Base-by-base conservation (phyloP, 2,329 filamentous ascomycete genomes). In the Fusarium proliferatum region DNA sequence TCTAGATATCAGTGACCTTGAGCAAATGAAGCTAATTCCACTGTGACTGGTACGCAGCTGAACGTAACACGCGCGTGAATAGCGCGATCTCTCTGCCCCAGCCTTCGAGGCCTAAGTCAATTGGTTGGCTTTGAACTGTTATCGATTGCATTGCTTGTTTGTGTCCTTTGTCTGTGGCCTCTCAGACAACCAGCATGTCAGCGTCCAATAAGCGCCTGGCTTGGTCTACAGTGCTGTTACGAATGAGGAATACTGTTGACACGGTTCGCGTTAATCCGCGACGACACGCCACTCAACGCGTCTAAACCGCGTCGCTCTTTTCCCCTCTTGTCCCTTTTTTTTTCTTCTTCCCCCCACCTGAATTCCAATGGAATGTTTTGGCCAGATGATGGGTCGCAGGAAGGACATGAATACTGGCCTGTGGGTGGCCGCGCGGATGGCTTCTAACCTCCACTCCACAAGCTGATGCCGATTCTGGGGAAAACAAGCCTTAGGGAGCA, bases 201-300 rank as follows among this genome's bases (percentile, higher is more conserved):
- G 23, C 51, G 39, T 30, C 71, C 68, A 74, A 74, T 70, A 23
- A 33, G 26, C 28, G 30, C 13, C 19, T 8, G 12, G 5, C 11
- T 21, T 26, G 9, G 11, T 23, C 34, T 42, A 74, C 67, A 62
- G 71, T 72, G 30, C 17, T 19, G 12, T 5, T 13, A 5, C 33
- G 23, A n/a, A 13, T 17, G n/a, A 17, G 19, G 34, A 15, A 49
- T 38, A 66, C 53, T 59, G 49, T 62, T 48, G 43, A 53, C 56
- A 61, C 49, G 48, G 41, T 61, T 70, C 72, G 69, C 72, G 72
- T 73, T 59, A 57, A 62, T 23, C 26, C 55, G 39, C 45, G 51
- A 53, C 41, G 33, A 56, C 46, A 70, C 71, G 70, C 76, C 72
- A 76, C 73, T 77, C 60, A 67, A 78, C 76, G 73, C 76, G 76